Evolutionary conservation across 495 filamentous ascomycete species (phyloP), one percentile per base, ranked within the genome.

Genomic region (Choiromyces venosus): DNA sequence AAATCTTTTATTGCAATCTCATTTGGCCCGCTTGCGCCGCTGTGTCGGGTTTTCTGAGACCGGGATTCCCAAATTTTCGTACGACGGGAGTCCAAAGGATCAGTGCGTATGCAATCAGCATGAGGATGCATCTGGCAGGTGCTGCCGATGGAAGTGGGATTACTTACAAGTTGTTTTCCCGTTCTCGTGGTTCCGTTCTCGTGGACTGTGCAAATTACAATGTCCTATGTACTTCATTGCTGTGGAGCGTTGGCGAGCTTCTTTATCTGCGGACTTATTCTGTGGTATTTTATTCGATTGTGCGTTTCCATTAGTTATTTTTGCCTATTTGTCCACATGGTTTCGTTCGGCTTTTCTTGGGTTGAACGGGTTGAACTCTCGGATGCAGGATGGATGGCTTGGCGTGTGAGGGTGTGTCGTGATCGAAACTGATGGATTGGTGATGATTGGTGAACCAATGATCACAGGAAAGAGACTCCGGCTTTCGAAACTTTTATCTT

Each of bases 401-500:
- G 46, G 46, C 46, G n/a, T 29, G n/a, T 56, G 25, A 25, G 52
- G n/a, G 52, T 33, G 25, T 61, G 52, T 16, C 4, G 25, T 33
- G 52, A 61, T 33, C 25, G 25, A 16, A 12, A 25, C 4, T 61
- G 52, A 16, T 61, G 25, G 46, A 69, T 80, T 46, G 64, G 46
- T 40, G 78, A 73, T 72, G 81, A 81, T 76, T 83, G 82, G 81
- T 73, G 76, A 61, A 69, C 76, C 52, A 33, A 29, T 67, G 74
- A 69, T 35, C 52, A 42, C 37, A 65, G 69, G 68, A 4, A 64
- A 19, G 37, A 66, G 39, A 61, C 12, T 33, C 70, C 37, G 44
- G 33, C 16, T 64, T 35, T 61, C 9, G 12, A 69, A 40, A 71
- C 52, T 12, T 42, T 25, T 36, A 70, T 5, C 37, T 37, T 12